These are phyloP conservation scores for Monilinia fructicola DNA, from an alignment of 2,329 filamentous ascomycete genomes.

Conservation along the genomic window DNA sequence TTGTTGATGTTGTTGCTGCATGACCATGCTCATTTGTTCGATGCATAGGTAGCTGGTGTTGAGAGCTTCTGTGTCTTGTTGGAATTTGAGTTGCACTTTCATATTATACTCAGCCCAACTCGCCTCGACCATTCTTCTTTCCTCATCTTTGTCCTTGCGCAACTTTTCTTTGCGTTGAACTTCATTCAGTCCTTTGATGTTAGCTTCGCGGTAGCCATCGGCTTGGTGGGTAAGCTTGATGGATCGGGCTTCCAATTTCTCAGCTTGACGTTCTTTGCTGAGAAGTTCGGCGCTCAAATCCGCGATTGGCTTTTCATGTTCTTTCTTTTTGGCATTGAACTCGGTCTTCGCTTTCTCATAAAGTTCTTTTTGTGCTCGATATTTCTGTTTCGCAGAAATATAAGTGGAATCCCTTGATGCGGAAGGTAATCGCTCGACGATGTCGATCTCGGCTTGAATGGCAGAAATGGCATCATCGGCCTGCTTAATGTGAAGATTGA, in stretches of 20 bases:
- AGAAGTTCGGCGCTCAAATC: constrained; percentile 62
- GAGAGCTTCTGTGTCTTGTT: constrained; percentile 12
- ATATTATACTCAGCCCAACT: constrained; percentile 31
- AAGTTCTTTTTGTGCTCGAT: constrained; percentile 49
- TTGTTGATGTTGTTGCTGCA: constrained; percentile 5
- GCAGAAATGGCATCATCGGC: constrained; percentile 57
- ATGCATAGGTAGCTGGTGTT: not conserved
- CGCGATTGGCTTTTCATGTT: constrained; percentile 62
- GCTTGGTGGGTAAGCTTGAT: constrained; percentile 72
- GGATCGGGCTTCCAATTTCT: constrained; percentile 70
- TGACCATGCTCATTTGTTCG: not conserved
- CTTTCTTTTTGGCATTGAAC: constrained; percentile 61
- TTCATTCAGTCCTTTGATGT: constrained; percentile 52
- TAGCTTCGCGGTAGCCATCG: constrained; percentile 67
- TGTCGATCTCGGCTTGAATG: constrained; percentile 60
- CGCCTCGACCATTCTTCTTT: constrained; percentile 34
- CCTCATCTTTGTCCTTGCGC: constrained; percentile 34
- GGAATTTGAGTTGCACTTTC: constrained; percentile 22
- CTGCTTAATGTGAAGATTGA: constrained; percentile 70
- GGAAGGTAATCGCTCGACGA: constrained; percentile 62
- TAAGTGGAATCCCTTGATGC: constrained; percentile 54
- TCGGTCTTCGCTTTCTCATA: constrained; percentile 48
- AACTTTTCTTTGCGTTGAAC: constrained; percentile 39
- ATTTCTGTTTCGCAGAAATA: constrained; percentile 55
- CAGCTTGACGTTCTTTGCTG: constrained; percentile 62